phyloP scores from a whole-genome alignment of 73 alveolate genomes.

The Effrenium voratum region DNA sequence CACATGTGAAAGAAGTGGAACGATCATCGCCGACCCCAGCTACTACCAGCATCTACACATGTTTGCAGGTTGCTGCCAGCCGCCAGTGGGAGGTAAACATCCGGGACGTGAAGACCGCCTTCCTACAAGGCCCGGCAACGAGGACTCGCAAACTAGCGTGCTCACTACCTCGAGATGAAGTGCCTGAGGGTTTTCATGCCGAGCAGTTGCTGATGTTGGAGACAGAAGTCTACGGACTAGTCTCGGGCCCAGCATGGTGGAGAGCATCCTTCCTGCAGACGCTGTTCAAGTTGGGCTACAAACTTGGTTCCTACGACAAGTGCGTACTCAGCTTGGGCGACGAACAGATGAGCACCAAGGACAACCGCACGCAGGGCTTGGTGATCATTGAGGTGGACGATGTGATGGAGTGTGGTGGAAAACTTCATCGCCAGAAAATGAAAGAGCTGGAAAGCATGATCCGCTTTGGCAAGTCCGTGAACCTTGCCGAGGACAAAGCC shows the following conservation, averaged over 20 bases:
- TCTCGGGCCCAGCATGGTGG: neutral
- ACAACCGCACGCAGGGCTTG: neutral
- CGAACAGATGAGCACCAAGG: neutral
- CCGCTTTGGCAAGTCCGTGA: neutral
- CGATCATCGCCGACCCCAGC: neutral
- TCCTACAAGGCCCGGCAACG: neutral
- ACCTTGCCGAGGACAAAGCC: neutral
- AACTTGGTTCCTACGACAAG: neutral
- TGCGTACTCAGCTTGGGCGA: neutral
- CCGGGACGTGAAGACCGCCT: neutral
- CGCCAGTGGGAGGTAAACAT: neutral
- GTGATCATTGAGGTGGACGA: neutral
- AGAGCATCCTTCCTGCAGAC: neutral
- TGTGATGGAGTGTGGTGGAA: neutral
- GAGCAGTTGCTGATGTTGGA: neutral
- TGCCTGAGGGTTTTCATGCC: neutral
- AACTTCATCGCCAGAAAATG: neutral
- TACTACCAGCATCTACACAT: neutral
- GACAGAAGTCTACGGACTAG: neutral
- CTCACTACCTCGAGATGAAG: neutral
- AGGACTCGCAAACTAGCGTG: neutral
- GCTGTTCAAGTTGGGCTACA: neutral
- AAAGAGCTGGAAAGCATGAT: neutral
- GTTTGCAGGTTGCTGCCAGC: neutral
- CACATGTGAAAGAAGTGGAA: neutral